Evolutionary conservation across 768 basidiomycete species (phyloP), one percentile per base, ranked within the genome.

Genomic region (Mycena vulgaris): DNA sequence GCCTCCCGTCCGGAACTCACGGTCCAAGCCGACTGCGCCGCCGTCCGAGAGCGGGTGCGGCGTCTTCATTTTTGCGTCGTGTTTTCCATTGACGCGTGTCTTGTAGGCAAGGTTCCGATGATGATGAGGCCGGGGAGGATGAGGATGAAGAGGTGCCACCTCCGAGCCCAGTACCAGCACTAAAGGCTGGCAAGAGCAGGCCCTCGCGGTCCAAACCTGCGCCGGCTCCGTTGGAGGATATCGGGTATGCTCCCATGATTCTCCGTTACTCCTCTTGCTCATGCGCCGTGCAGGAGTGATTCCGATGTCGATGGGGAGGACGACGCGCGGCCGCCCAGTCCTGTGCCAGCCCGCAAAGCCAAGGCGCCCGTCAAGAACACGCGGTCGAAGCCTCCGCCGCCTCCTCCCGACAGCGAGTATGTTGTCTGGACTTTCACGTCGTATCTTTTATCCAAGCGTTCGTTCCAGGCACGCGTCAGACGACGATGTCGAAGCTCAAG

Each of bases 311-410:
- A 3, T n/a, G 27, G 28, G n/a, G 27, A 17, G 2, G 45, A 47
- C 5, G 45, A 48, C 14, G 47, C 6, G 25, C 10, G 19, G 21
- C 21, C 42, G 14, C 31, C 45, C 47, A 62, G 51, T 40, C 56
- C 48, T 5, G 37, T 39, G 3, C 64, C 56, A 1, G 16, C 9
- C 0, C 55, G 39, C 57, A 67, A 53, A 17, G n/a, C 48, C 49
- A 66, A 49, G 31, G 40, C 53, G 21, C 63, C 64, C 5, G 53
- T 47, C 11, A 66, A n/a, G 37, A 28, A 25, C 31, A 39, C 64
- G 30, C 47, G 55, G 30, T 58, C 55, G 33, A 56, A 51, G 27
- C 21, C 37, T 21, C 33, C 27, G 40, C 52, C 52, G 19, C 49
- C 66, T 16, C 14, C 42, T 3, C 45, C 37, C n/a, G 63, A 63